Evolutionary conservation across 305 asterid species (phyloP), one percentile per base, ranked within the genome.

Genomic region (Euphrasia arctica): DNA sequence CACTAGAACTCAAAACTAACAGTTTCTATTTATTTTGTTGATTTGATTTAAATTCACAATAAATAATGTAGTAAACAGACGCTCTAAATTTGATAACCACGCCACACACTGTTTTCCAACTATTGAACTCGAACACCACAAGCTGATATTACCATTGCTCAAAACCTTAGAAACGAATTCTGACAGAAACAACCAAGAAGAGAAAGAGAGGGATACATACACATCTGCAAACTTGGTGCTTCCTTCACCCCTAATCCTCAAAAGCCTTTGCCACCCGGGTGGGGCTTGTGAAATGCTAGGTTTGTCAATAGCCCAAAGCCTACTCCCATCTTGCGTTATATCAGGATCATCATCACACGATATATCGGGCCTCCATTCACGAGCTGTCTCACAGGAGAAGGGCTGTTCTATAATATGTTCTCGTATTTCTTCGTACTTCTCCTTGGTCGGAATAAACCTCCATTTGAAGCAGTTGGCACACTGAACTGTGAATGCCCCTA

Each of bases 261-360:
- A 70, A 70, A 87, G 85, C 57, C 96, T 74, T 70, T 92, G 74
- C 94, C 98, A 92, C 31, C 97, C 96, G 31, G 78, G 77, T 65
- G 97, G 98, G 25, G 97, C 91, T 68, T 74, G 85, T 64, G 94
- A 61, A 66, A 92, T 89, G 67, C 73, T 82, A 36, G 96, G 95
- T 57, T 78, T 84, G 79, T 90, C 97, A 39, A 93, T 93, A 8
- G 97, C 97, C 98, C 98, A 93, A 61, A 88, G 87, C 78, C 94
- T 80, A 58, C 85, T 81, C 14, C 89, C 94, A 77, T 92, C 97
- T 75, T 83, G 91, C 9, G 55, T 71, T 49, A 87, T 76, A 69
- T 90, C 96, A 32, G 95, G 81, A 49, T 81, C 85, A 66, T 84
- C 92, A 22, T 78, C 84, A 70, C 97, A 93, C 2, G 90, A 79